phyloP scores from a whole-genome alignment of 148 eudicot genomes.

The Nepenthes mirabilis region DNA sequence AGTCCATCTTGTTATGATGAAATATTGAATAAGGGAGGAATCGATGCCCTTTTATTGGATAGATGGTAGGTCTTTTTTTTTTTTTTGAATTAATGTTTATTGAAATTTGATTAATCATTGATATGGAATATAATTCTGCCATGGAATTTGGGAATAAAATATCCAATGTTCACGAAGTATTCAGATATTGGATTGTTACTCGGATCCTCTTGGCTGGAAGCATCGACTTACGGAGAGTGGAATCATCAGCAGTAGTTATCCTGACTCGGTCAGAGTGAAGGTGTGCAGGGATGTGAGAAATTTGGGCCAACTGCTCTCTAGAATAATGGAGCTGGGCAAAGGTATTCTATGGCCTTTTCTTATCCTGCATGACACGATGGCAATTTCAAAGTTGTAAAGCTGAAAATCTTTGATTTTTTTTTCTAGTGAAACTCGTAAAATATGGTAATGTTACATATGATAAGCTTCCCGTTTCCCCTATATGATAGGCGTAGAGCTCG shows the following conservation, averaged over 20 bases:
- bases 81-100: neutral
- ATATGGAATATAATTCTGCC: neutral
- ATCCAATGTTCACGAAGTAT: constrained; percentile 29
- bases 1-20: constrained; percentile 58
- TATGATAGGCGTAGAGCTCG: no score
- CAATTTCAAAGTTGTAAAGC: no score
- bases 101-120: neutral
- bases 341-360: constrained; percentile 19
- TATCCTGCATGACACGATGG: no score
- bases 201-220: constrained; percentile 91
- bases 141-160: neutral
- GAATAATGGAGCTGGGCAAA: constrained; percentile 47
- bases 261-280: constrained; percentile 19
- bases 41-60: constrained; percentile 19
- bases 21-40: constrained; percentile 42
- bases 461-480: no score
- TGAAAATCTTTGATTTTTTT: no score
- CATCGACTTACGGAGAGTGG: constrained; percentile 43
- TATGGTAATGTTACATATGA: no score
- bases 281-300: constrained; percentile 44
- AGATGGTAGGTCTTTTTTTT: constrained; percentile 30
- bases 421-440: no score
- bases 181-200: constrained; percentile 61
- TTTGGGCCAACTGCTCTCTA: constrained; percentile 34
- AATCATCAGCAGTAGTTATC: constrained; percentile 13